Conservation (phyloP, 768 basidiomycete genomes). For the Artomyces pyxidatus region DNA sequence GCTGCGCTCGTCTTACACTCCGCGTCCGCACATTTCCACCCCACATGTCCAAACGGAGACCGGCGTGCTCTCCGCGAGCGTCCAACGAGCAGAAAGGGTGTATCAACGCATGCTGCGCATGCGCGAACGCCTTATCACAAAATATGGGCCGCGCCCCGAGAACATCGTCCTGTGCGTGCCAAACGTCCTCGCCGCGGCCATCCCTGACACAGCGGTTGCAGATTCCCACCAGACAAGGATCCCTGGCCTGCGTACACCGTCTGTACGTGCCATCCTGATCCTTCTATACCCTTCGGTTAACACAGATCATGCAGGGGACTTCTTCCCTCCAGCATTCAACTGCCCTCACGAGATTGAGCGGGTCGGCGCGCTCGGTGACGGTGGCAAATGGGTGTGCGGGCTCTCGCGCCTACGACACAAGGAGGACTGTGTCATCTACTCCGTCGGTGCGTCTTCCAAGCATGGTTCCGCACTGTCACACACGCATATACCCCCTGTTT, state of each 20-base stretch:
- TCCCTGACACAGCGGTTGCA: background rate
- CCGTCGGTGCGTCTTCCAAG: slow-evolving; percentile 47
- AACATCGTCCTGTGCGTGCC: slow-evolving; percentile 8
- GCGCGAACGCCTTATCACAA: slow-evolving; percentile 11
- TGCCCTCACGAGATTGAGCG: slow-evolving; percentile 38
- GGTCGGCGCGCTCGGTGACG: slow-evolving; percentile 48
- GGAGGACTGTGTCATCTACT: slow-evolving; percentile 51
- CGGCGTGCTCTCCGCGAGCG: slow-evolving; percentile 2
- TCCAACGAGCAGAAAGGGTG: slow-evolving; percentile 10
- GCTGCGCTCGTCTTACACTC: background rate
- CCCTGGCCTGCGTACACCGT: slow-evolving; percentile 16
- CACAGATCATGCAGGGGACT: slow-evolving; percentile 29
- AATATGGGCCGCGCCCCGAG: slow-evolving; percentile 9
- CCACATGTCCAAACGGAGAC: background rate
- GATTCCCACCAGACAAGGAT: slow-evolving; percentile 14
- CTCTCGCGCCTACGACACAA: slow-evolving; percentile 46
- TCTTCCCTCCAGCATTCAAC: slow-evolving; percentile 35
- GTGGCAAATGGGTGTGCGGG: slow-evolving; percentile 68
- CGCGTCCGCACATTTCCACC: background rate
- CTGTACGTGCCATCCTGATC: slow-evolving; percentile 2
- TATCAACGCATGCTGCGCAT: slow-evolving; percentile 12
- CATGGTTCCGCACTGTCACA: background rate
- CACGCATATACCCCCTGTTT: background rate
- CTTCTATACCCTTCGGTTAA: background rate
- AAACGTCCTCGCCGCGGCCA: background rate